Conservation (phyloP, 768 basidiomycete genomes). For the Collybia nuda region DNA sequence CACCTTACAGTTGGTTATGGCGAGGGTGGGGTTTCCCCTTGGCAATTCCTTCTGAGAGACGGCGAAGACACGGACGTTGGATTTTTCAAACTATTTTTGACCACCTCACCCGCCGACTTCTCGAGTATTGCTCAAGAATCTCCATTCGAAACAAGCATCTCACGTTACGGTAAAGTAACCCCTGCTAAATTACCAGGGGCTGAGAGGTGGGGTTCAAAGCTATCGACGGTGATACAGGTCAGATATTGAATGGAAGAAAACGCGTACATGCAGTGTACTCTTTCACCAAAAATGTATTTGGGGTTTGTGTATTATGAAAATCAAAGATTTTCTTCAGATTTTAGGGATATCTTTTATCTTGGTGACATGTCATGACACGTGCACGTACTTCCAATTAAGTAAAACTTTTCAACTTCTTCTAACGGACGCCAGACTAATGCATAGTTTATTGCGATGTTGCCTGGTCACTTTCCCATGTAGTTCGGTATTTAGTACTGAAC, state of each 20-base stretch:
- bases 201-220: constrained; percentile 1
- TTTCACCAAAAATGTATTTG: too few species aligned
- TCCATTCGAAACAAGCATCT: constrained; percentile 22
- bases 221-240: constrained; percentile 3
- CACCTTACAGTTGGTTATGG: constrained; percentile 41
- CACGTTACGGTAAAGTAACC: neutral
- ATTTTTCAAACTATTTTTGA: constrained; percentile 42
- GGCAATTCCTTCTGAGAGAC: constrained; percentile 26
- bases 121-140: constrained; percentile 29
- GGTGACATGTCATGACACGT: too few species aligned
- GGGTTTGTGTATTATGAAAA: too few species aligned
- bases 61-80: constrained; percentile 36
- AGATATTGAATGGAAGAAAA: neutral
- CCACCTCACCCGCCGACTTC: constrained; percentile 33
- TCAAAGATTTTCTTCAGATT: too few species aligned
- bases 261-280: too few species aligned
- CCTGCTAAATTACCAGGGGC: neutral
- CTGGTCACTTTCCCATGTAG: too few species aligned
- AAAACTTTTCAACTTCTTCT: too few species aligned
- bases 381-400: too few species aligned
- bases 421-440: too few species aligned
- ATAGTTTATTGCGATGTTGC: too few species aligned
- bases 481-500: too few species aligned
- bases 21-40: constrained; percentile 28
- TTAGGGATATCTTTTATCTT: too few species aligned